Evolutionary conservation across 768 basidiomycete species (phyloP).

Genomic region (Pleurotus djamor): DNA sequence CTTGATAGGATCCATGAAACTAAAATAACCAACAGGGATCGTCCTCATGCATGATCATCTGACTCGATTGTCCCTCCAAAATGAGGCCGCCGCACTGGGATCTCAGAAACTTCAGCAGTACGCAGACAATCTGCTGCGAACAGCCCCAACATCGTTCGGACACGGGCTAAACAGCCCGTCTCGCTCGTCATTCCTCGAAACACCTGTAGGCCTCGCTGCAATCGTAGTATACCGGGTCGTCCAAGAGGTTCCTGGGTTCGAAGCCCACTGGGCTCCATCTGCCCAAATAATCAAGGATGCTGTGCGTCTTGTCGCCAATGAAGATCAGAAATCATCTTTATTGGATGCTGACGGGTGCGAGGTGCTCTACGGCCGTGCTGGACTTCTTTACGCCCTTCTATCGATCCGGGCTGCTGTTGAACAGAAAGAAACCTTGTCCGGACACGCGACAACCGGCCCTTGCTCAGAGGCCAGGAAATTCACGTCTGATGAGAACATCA

Average conservation of each 20-base stretch:
- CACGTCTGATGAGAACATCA: slow-evolving; percentile 30
- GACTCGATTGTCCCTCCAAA: neutral
- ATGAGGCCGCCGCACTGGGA: neutral
- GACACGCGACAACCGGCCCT: slow-evolving; percentile 4
- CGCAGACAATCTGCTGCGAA: slow-evolving; percentile 9
- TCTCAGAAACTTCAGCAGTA: slow-evolving; percentile 5
- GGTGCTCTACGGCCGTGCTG: slow-evolving; percentile 58
- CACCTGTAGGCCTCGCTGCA: slow-evolving; percentile 33
- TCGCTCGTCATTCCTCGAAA: slow-evolving; percentile 37
- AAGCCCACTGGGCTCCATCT: slow-evolving; percentile 13
- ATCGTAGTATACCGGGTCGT: slow-evolving; percentile 29
- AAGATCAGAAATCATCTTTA: slow-evolving; percentile 14
- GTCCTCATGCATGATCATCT: slow-evolving; percentile 3
- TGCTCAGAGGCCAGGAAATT: slow-evolving; percentile 14
- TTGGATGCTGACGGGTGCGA: slow-evolving; percentile 49
- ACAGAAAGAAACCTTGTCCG: slow-evolving; percentile 11
- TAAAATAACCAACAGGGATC: slow-evolving; percentile 6
- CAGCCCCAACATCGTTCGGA: neutral
- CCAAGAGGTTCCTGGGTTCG: slow-evolving; percentile 8
- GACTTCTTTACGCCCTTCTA: slow-evolving; percentile 51
- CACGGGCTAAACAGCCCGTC: slow-evolving; percentile 14
- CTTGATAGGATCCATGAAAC: slow-evolving; percentile 13
- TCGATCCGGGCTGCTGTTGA: slow-evolving; percentile 31
- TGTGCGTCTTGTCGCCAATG: slow-evolving; percentile 16
- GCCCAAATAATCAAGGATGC: slow-evolving; percentile 20